Evolutionary conservation across 2,329 filamentous ascomycete species (phyloP).

Genomic region (Lecanoromycetidae sp.): DNA sequence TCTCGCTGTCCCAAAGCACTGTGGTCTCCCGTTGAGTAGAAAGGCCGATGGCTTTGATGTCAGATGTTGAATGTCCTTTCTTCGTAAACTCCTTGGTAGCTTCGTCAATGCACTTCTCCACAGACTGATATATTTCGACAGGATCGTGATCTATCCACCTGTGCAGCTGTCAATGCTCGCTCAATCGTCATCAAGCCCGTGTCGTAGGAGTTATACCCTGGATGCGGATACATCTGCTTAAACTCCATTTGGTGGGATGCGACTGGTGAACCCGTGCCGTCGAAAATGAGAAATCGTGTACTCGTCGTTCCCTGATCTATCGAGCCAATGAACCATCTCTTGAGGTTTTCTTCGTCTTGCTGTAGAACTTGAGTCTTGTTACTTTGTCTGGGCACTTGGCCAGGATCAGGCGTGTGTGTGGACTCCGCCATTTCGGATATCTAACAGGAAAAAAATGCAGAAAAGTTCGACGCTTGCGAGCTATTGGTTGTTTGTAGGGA

Average conservation of each 20-base stretch:
- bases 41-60: slow-evolving; percentile 69
- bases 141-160: slow-evolving; percentile 90
- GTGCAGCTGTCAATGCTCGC: slow-evolving; percentile 14
- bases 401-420: neutral
- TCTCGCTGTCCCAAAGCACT: slow-evolving; percentile 69
- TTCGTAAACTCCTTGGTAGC: slow-evolving; percentile 59
- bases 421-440: slow-evolving; percentile 8
- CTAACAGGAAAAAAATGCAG: no score
- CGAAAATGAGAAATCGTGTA: slow-evolving; percentile 71
- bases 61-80: slow-evolving; percentile 53
- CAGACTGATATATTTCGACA: slow-evolving; percentile 59
- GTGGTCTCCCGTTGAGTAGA: slow-evolving; percentile 87
- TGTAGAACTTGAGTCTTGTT: neutral
- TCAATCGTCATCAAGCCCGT: slow-evolving; percentile 19
- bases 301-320: slow-evolving; percentile 79
- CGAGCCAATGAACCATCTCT: slow-evolving; percentile 45
- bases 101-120: slow-evolving; percentile 67
- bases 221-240: slow-evolving; percentile 63
- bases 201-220: slow-evolving; percentile 49
- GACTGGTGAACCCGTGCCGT: slow-evolving; percentile 57
- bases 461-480: no score
- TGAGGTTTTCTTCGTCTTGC: slow-evolving; percentile 11
- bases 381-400: neutral
- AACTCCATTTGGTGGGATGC: slow-evolving; percentile 72
- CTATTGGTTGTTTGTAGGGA: no score